Conservation (phyloP, 352 stramenopile species). For the Globisporangium sylvaticum region DNA sequence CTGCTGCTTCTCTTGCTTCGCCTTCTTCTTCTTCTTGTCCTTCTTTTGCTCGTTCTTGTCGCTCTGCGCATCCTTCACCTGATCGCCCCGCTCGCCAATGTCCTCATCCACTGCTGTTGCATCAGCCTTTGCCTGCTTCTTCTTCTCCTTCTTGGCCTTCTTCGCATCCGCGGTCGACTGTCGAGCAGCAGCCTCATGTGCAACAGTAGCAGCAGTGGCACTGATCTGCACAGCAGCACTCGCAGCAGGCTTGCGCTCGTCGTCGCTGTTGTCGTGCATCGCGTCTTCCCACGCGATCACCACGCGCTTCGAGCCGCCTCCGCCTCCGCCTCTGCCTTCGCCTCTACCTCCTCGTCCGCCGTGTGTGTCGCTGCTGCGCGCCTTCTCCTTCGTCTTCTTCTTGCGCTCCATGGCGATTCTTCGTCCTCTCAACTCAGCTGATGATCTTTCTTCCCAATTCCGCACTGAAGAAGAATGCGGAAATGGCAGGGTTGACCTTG, state of each 20-base stretch:
- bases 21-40: slow-evolving; percentile 7
- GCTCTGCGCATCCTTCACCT: neutral
- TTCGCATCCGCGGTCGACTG: neutral
- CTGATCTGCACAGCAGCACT: neutral
- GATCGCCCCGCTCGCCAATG: neutral
- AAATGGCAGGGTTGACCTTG: slow-evolving; percentile 5
- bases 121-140: slow-evolving; percentile 4
- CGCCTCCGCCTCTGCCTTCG: neutral
- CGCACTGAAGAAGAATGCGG: neutral
- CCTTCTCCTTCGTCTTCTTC: slow-evolving; percentile 13
- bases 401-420: slow-evolving; percentile 7
- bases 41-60: slow-evolving; percentile 3
- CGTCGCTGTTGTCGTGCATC: slow-evolving; percentile 14
- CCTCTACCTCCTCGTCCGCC: neutral
- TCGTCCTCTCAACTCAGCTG: neutral
- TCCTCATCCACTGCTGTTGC: neutral
- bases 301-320: slow-evolving; percentile 16
- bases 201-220: neutral
- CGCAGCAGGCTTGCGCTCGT: neutral
- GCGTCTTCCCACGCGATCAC: slow-evolving; percentile 35
- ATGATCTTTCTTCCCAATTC: neutral
- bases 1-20: neutral
- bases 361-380: neutral
- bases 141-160: slow-evolving; percentile 6
- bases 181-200: neutral